A percentile compares a stretch with the other conserved stretches of the same genome.
Conservation (phyloP, 2,329 filamentous ascomycete species). For the Pleomassaria siparia region DNA sequence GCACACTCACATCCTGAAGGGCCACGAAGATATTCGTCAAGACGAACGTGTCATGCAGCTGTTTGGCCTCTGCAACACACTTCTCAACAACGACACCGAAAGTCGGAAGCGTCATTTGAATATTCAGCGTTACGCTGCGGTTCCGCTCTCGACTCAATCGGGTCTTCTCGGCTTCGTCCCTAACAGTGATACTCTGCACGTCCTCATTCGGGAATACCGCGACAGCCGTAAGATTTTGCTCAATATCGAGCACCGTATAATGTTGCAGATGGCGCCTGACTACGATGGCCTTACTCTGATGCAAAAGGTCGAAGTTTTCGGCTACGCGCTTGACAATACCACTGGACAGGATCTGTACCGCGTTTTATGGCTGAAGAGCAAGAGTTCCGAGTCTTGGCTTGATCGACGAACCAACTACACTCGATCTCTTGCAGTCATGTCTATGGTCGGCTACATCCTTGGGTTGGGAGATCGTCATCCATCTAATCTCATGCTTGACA, state of each 20-base stretch:
- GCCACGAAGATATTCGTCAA: slow-evolving; percentile 98
- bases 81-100: slow-evolving; percentile 90
- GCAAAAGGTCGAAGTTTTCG: slow-evolving; percentile 99
- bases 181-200: slow-evolving; percentile 95
- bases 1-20: slow-evolving; percentile 91
- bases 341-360: slow-evolving; percentile 98
- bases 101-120: slow-evolving; percentile 96
- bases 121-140: slow-evolving; percentile 95
- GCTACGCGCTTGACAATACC: slow-evolving; percentile 98
- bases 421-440: slow-evolving; percentile 95
- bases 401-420: slow-evolving; percentile 99
- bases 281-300: slow-evolving; percentile 98
- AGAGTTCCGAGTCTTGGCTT: slow-evolving; percentile 96
- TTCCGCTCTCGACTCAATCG: slow-evolving; percentile 93
- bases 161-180: slow-evolving; percentile 95
- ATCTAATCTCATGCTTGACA: slow-evolving; percentile 96
- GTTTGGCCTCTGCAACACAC: slow-evolving; percentile 95
- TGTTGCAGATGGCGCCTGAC: slow-evolving; percentile 99
- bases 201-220: slow-evolving; percentile 94
- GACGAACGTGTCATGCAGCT: slow-evolving; percentile 99
- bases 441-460: slow-evolving; percentile 99
- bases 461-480: slow-evolving; percentile 95
- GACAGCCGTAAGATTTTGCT: slow-evolving; percentile 96
- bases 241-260: slow-evolving; percentile 99
- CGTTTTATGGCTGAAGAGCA: slow-evolving; percentile 97